phyloP scores from a whole-genome alignment of 2,329 filamentous ascomycete genomes.

The Penicillium digitatum region DNA sequence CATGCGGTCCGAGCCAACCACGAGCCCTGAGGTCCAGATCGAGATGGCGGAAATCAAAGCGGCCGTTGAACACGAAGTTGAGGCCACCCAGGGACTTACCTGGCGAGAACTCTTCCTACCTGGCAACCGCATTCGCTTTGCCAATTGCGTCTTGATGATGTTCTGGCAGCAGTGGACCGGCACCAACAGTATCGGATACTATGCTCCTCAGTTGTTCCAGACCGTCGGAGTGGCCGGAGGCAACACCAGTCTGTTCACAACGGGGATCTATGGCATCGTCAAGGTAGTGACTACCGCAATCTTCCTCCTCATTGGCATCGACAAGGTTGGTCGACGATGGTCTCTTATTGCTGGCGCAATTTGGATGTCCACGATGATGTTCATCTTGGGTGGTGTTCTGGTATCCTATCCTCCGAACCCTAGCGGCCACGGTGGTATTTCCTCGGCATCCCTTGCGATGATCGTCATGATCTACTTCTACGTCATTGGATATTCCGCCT shows the following conservation, averaged over 20 bases:
- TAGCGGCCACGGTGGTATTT: neutral
- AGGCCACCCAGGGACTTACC: conserved; percentile 61
- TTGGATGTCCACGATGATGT: conserved; percentile 82
- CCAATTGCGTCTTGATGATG: conserved; percentile 70
- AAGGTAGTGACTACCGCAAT: conserved; percentile 73
- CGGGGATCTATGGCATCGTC: conserved; percentile 52
- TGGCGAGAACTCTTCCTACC: conserved; percentile 58
- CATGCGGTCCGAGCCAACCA: conserved; percentile 68
- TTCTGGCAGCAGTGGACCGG: conserved; percentile 72
- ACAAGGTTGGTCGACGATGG: conserved; percentile 73
- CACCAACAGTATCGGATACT: conserved; percentile 75
- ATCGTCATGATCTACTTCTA: conserved; percentile 46
- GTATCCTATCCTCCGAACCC: neutral
- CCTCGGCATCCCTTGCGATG: neutral
- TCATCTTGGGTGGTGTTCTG: conserved; percentile 70
- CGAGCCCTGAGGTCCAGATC: conserved; percentile 69
- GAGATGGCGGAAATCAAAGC: conserved; percentile 83
- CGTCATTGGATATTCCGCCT: conserved; percentile 27
- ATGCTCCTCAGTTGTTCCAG: conserved; percentile 47
- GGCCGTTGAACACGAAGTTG: conserved; percentile 66
- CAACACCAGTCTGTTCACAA: conserved; percentile 78
- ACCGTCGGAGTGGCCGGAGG: conserved; percentile 69
- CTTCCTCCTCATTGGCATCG: conserved; percentile 86
- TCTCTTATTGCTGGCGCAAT: conserved; percentile 73
- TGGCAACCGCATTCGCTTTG: conserved; percentile 60